Conservation (phyloP, 352 stramenopile species). For the Thalassiosira mediterranea region DNA sequence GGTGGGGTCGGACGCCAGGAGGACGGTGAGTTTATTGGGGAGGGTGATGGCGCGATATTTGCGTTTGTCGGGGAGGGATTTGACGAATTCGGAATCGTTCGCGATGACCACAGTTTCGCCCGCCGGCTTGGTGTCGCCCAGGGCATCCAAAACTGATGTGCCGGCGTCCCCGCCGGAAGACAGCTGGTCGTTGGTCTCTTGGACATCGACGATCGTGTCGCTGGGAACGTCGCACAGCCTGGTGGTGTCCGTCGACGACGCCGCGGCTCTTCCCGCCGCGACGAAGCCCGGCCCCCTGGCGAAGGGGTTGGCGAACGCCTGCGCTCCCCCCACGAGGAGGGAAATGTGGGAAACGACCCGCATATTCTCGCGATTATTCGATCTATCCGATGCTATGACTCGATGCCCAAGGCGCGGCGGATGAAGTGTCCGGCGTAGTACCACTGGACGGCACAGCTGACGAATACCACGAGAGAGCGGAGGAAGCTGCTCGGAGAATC, state of each 20-base stretch:
- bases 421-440: slow-evolving; percentile 16
- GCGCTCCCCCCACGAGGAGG: slow-evolving; percentile 23
- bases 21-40: slow-evolving; percentile 69
- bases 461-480: too few species aligned
- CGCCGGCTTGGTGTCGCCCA: background rate
- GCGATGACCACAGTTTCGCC: slow-evolving; percentile 45
- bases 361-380: slow-evolving; percentile 1
- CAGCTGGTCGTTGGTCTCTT: background rate
- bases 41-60: slow-evolving; percentile 71
- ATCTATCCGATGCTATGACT: too few species aligned
- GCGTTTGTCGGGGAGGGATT: slow-evolving; percentile 68
- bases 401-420: too few species aligned
- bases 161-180: background rate
- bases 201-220: too few species aligned
- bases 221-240: too few species aligned
- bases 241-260: background rate
- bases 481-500: too few species aligned
- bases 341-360: slow-evolving; percentile 17
- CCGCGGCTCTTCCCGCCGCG: background rate
- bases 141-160: background rate
- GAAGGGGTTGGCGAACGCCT: slow-evolving; percentile 34
- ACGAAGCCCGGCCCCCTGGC: too few species aligned
- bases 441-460: slow-evolving; percentile 9
- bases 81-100: slow-evolving; percentile 65
- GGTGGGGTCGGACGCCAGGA: slow-evolving; percentile 64